These are phyloP conservation scores for Thalassiosira sp. DNA, from an alignment of 352 stramenopile species.

Conservation along the genomic window DNA sequence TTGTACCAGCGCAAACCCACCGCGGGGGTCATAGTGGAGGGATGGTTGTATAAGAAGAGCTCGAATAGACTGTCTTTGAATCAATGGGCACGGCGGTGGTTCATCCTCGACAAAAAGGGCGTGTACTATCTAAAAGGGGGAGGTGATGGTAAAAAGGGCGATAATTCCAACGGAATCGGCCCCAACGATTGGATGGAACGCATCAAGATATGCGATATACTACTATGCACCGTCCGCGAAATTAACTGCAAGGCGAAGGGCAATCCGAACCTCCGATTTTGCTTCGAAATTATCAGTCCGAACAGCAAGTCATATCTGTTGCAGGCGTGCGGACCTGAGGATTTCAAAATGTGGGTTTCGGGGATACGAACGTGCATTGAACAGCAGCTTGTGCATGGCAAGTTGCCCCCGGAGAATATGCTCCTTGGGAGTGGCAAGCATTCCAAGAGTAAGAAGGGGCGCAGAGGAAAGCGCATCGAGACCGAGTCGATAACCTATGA, in stretches of 20 bases:
- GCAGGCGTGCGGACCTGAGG: conserved; percentile 66
- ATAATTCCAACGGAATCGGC: conserved; percentile 18
- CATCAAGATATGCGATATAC: conserved; percentile 81
- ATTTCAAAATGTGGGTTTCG: conserved; percentile 78
- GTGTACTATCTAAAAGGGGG: conserved; percentile 77
- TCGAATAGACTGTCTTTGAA: conserved; percentile 64
- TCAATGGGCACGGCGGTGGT: conserved; percentile 76
- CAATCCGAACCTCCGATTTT: conserved; percentile 58
- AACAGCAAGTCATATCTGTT: conserved; percentile 72
- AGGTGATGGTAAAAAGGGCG: conserved; percentile 55
- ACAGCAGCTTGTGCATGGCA: conserved; percentile 67
- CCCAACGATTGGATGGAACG: conserved; percentile 58
- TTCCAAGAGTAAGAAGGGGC: conserved; percentile 5
- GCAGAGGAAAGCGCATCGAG: background rate
- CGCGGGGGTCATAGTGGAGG: conserved; percentile 75
- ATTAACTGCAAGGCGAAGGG: conserved; percentile 60
- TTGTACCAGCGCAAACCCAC: conserved; percentile 77
- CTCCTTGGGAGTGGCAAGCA: conserved; percentile 23
- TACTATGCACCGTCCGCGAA: conserved; percentile 80
- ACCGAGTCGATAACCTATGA: conserved; percentile 32
- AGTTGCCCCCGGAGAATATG: conserved; percentile 44
- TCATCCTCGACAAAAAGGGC: conserved; percentile 78
- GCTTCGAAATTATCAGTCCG: conserved; percentile 79
- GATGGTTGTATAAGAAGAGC: conserved; percentile 82
- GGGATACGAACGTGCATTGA: conserved; percentile 74